Base-by-base conservation (phyloP, 257 asterid species). In the Capsicum chinense region DNA sequence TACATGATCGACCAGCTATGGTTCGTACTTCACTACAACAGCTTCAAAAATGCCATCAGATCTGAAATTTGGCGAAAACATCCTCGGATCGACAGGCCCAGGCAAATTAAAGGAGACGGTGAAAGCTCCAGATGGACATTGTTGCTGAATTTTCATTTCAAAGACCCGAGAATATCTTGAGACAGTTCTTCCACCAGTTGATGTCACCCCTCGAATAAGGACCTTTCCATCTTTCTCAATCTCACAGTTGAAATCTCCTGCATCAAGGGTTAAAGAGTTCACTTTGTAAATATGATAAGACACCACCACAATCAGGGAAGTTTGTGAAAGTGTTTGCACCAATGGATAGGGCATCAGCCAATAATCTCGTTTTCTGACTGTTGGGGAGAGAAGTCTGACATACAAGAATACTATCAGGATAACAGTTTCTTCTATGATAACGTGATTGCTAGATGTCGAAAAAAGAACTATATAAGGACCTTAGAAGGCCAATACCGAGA, bases 31-130 rank as follows among this genome's bases (percentile, higher is more conserved):
- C 21, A 89, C 85, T 74, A 93, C 91, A 2, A 94, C 89, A 7
- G 86, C 99, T 89, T 95, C 99, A n/a, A 95, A 93, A 83, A 94
- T 90, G 82, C 97, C 97, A 85, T 95, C 95, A 12, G 96, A 85
- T 87, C 95, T 86, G 88, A 92, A 94, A 81, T 59, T 83, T 83
- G 94, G 94, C 56, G 88, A 59, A 64, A 93, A 88, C 85, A 94
- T 74, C 87, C 93, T 90, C 0, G 98, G 97, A 85, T 95, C 98
- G 59, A 95, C 97, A 19, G 97, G 93, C 54, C 98, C 98, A 0
- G 98, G 98, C 66, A 95, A 95, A 12, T 87, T 86, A 90, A 95
- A 95, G 84, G 88, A 93, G 59, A 95, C 86, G 7, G 86, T 87
- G 90, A 95, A 95, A 50, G 99, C 93, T 81, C 99, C 98, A 9